These are phyloP conservation scores for Brassica napus DNA, from an alignment of 345 rosid genomes.

Conservation along the genomic window DNA sequence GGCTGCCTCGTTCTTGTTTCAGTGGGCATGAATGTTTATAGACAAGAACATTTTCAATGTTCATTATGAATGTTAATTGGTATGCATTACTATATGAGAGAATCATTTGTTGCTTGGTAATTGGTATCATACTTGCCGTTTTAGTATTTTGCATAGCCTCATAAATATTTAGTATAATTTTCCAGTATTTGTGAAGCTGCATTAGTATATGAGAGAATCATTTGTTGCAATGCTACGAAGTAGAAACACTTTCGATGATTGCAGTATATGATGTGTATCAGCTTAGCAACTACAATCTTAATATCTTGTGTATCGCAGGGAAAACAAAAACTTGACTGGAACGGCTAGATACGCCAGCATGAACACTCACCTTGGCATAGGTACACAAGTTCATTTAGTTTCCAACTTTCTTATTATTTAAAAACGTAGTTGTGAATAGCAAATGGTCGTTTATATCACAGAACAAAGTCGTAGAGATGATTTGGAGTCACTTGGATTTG, in stretches of 20 bases:
- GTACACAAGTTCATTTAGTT: conserved; percentile 39
- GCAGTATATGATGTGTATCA: conserved; percentile 13
- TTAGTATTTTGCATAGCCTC: conserved; percentile 3
- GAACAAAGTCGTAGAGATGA: conserved; percentile 99
- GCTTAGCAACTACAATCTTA: background rate
- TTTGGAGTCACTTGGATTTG: conserved; percentile 92
- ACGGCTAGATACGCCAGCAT: conserved; percentile 97
- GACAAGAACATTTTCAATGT: background rate
- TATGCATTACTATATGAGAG: too few relatives aligned
- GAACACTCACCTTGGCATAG: conserved; percentile 96
- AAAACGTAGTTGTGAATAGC: conserved; percentile 8
- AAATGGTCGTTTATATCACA: conserved; percentile 33
- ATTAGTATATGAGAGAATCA: background rate
- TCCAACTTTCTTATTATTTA: background rate
- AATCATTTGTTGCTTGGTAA: too few relatives aligned
- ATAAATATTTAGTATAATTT: background rate
- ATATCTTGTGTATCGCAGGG: conserved; percentile 51
- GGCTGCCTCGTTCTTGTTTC: background rate
- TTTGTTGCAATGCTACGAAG: background rate
- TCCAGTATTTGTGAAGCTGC: background rate
- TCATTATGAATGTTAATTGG: too few relatives aligned
- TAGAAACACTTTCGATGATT: background rate
- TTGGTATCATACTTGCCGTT: background rate
- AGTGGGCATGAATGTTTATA: background rate
- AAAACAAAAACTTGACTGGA: conserved; percentile 89